Percentiles rank a stretch among this genome's conserved stretches.
Conservation (phyloP, 805 yeast species). For the Nakazawaea molendinolei region DNA sequence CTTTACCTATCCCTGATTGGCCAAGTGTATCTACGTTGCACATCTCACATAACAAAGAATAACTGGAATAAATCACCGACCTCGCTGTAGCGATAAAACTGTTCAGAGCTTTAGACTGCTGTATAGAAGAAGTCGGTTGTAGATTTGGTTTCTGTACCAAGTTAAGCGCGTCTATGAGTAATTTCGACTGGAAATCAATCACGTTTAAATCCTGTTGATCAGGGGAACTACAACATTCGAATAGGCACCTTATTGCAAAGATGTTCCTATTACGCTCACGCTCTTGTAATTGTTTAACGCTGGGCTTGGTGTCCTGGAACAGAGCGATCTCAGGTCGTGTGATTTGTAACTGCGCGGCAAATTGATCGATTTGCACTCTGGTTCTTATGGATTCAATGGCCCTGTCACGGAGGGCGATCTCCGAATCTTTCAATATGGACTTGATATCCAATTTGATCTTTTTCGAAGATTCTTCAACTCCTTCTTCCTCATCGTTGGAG, state of each 20-base stretch:
- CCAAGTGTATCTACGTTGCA: conserved; percentile 42
- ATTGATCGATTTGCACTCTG: conserved; percentile 1
- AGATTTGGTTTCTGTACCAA: neutral
- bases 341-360: conserved; percentile 2
- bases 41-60: conserved; percentile 17
- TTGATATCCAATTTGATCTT: conserved; percentile 3
- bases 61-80: conserved; percentile 18
- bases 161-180: neutral
- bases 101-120: conserved; percentile 2
- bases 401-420: neutral
- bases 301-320: neutral
- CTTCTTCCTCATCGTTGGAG: neutral
- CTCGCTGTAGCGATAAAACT: conserved; percentile 13
- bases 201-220: conserved; percentile 8
- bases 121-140: conserved; percentile 13
- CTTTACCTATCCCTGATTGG: conserved; percentile 70
- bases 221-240: conserved; percentile 17
- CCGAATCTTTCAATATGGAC: conserved; percentile 1
- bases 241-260: conserved; percentile 19
- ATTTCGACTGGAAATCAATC: conserved; percentile 1
- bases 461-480: neutral
- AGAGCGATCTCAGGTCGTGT: conserved; percentile 4
- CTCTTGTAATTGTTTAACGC: conserved; percentile 11
- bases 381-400: conserved; percentile 3
- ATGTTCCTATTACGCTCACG: conserved; percentile 18